Conservation (phyloP, 2,329 filamentous ascomycete species). For the Chaetomium sp. region DNA sequence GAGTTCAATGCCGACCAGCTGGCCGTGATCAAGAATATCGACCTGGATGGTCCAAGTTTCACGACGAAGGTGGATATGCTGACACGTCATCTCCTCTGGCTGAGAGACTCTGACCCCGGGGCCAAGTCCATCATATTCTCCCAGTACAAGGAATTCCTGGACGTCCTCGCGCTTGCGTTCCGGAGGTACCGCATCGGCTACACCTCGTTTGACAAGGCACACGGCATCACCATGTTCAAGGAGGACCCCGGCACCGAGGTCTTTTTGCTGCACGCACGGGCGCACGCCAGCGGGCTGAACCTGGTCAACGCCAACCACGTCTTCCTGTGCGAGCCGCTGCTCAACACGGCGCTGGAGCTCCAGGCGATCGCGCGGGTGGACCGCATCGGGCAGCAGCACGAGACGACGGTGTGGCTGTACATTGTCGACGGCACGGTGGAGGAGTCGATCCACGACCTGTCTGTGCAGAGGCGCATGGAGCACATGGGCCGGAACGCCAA, state of each 20-base stretch:
- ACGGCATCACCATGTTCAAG: constrained; percentile 76
- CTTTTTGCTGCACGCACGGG: constrained; percentile 86
- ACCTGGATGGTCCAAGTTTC: constrained; percentile 72
- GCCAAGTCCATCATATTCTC: constrained; percentile 94
- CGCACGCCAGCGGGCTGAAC: constrained; percentile 85
- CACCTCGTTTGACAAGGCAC: constrained; percentile 66
- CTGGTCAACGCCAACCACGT: constrained; percentile 92
- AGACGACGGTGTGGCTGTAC: constrained; percentile 95
- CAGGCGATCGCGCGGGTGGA: constrained; percentile 95
- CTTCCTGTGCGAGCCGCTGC: constrained; percentile 88
- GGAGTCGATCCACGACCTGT: constrained; percentile 86
- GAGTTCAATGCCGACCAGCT: constrained; percentile 72
- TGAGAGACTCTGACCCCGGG: constrained; percentile 79
- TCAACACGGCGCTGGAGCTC: constrained; percentile 91
- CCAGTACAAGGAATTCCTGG: constrained; percentile 81
- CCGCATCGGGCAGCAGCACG: constrained; percentile 83
- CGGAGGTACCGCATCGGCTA: constrained; percentile 70
- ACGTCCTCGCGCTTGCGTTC: constrained; percentile 72
- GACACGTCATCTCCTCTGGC: constrained; percentile 79
- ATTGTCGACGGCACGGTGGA: constrained; percentile 89
- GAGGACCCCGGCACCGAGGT: constrained; percentile 73
- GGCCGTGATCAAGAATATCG: constrained; percentile 78
- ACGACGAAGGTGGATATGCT: constrained; percentile 89
- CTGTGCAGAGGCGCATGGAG: constrained; percentile 73
- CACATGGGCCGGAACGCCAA: constrained; percentile 63